These are phyloP conservation scores for Parachaetomium inaequale DNA, from an alignment of 495 filamentous ascomycete species.

Conservation along the genomic window DNA sequence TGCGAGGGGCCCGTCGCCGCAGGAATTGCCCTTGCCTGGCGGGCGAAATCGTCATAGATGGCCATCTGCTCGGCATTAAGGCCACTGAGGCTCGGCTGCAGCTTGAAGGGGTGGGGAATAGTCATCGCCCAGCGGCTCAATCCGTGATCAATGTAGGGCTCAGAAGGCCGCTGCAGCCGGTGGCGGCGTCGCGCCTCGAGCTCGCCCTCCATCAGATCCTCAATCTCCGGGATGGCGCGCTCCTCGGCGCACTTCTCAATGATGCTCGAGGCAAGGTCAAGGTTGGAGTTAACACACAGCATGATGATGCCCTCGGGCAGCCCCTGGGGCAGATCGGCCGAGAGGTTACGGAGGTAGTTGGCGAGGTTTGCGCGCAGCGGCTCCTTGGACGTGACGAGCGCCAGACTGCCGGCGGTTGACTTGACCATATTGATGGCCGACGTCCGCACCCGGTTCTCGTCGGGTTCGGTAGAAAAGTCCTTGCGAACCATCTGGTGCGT, in stretches of 20 bases:
- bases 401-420: constrained; percentile 85
- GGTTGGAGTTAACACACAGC: constrained; percentile 97
- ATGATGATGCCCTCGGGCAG: constrained; percentile 85
- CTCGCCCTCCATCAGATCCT: constrained; percentile 77
- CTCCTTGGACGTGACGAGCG: constrained; percentile 96
- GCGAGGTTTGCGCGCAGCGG: constrained; percentile 91
- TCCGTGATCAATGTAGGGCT: constrained; percentile 74
- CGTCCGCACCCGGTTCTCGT: constrained; percentile 78
- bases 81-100: constrained; percentile 58
- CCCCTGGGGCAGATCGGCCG: constrained; percentile 64
- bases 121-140: constrained; percentile 82
- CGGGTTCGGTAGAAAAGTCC: constrained; percentile 89
- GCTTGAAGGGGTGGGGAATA: constrained; percentile 85
- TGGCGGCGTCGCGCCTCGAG: constrained; percentile 71
- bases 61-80: constrained; percentile 89
- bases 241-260: constrained; percentile 94
- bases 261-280: constrained; percentile 85
- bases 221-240: constrained; percentile 87
- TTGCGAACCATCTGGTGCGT: constrained; percentile 91
- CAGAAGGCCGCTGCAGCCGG: constrained; percentile 63
- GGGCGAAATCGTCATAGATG: constrained; percentile 93
- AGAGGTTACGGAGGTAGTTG: constrained; percentile 85
- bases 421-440: constrained; percentile 90
- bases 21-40: constrained; percentile 63
- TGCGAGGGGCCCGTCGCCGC: constrained; percentile 37